Conservation (phyloP, 495 filamentous ascomycete genomes). For the Penicillium bovifimosum region DNA sequence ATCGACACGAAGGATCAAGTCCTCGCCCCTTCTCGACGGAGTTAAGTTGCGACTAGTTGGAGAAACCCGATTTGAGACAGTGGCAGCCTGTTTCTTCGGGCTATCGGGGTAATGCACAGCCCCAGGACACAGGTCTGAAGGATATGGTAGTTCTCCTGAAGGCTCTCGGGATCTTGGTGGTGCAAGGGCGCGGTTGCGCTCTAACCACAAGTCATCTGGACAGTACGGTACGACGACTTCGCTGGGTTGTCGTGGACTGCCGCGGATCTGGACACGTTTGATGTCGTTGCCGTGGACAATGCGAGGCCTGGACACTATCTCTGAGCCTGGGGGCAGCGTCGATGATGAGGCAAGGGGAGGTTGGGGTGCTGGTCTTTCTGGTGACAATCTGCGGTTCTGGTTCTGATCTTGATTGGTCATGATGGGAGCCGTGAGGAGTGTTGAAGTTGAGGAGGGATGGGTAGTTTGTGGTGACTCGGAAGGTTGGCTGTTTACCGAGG, state of each 20-base stretch:
- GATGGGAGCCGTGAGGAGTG: neutral
- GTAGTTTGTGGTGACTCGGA: slow-evolving; percentile 5
- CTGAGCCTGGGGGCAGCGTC: slow-evolving; percentile 14
- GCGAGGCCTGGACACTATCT: slow-evolving; percentile 33
- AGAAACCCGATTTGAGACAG: slow-evolving; percentile 15
- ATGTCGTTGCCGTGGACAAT: slow-evolving; percentile 35
- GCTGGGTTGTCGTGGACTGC: slow-evolving; percentile 24
- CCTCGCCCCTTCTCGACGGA: slow-evolving; percentile 30
- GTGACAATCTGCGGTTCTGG: neutral
- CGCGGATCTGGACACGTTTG: slow-evolving; percentile 31
- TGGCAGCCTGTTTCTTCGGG: slow-evolving; percentile 11
- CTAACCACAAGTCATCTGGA: slow-evolving; percentile 33
- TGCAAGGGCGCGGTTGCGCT: slow-evolving; percentile 6
- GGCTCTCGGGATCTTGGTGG: neutral
- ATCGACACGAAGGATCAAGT: slow-evolving; percentile 38
- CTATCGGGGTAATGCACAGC: slow-evolving; percentile 17
- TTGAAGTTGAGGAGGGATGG: neutral
- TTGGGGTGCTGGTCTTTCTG: neutral
- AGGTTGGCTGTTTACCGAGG: slow-evolving; percentile 3
- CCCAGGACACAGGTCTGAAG: slow-evolving; percentile 15
- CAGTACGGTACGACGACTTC: slow-evolving; percentile 26
- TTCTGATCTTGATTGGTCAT: slow-evolving; percentile 3
- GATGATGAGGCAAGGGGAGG: neutral
- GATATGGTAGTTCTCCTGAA: slow-evolving; percentile 17
- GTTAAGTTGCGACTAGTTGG: slow-evolving; percentile 35